Percentiles rank a stretch among this genome's conserved stretches.
Evolutionary conservation across 2,329 filamentous ascomycete genomes (phyloP).

Genomic region (Colletotrichum sp.): DNA sequence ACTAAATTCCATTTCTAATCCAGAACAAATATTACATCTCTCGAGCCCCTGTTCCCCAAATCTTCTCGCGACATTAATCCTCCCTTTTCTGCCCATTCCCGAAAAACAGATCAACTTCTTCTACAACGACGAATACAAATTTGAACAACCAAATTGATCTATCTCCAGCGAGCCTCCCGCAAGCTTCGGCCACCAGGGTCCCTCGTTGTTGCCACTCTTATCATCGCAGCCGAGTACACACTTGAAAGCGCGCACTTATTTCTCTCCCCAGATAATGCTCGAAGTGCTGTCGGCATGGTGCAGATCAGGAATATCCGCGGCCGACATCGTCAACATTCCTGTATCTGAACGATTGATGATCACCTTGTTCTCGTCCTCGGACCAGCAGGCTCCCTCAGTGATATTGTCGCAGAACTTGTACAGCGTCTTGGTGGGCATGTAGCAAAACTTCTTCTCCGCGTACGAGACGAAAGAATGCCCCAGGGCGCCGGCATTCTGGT

Average conservation of each 20-base stretch:
- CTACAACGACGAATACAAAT: neutral
- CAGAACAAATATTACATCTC: neutral
- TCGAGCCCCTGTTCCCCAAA: neutral
- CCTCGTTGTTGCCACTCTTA: neutral
- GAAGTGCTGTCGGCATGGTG: neutral
- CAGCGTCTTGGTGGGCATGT: slow-evolving; percentile 21
- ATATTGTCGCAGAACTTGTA: slow-evolving; percentile 15
- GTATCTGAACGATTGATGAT: neutral
- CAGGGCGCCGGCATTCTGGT: neutral
- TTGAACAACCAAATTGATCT: neutral
- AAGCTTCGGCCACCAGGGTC: neutral
- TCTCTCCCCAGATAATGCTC: neutral
- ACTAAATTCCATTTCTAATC: accelerated
- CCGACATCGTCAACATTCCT: neutral
- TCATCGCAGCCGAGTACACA: neutral
- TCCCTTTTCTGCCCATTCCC: neutral
- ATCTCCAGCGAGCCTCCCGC: neutral
- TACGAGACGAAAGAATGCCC: slow-evolving; percentile 19
- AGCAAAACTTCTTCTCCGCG: slow-evolving; percentile 20
- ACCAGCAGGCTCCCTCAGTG: slow-evolving; percentile 18
- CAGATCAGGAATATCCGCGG: neutral
- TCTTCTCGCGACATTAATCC: neutral
- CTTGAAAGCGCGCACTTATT: neutral
- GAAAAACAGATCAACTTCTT: neutral
- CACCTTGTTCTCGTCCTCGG: slow-evolving; percentile 13